Percentiles rank a stretch among this genome's conserved stretches.
These are phyloP conservation scores for Capniomyces stellatus DNA, from an alignment of 371 early-diverging fungal genomes.

Conservation along the genomic window DNA sequence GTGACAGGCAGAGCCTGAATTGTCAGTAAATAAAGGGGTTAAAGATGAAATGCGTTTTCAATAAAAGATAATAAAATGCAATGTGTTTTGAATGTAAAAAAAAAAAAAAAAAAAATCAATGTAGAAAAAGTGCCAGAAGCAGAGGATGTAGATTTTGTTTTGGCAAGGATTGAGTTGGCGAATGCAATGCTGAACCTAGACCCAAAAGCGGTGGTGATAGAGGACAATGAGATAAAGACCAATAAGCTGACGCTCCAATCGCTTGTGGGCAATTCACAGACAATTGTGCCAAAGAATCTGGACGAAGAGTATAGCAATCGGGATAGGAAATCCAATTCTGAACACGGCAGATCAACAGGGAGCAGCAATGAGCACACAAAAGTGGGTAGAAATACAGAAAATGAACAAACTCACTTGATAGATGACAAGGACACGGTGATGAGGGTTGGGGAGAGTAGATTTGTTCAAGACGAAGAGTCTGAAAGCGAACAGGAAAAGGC, in stretches of 20 bases:
- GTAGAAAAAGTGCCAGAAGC: no score
- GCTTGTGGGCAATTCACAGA: slow-evolving; percentile 12
- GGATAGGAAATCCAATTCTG: neutral
- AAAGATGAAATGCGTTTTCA: no score
- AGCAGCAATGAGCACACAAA: no score
- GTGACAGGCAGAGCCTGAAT: no score
- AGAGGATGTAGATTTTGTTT: neutral
- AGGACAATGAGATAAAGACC: slow-evolving; percentile 16
- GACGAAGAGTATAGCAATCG: no score
- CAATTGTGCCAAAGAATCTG: neutral
- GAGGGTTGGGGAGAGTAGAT: neutral
- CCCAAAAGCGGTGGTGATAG: slow-evolving; percentile 23
- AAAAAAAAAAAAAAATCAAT: no score
- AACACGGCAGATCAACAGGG: neutral
- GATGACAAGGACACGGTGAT: slow-evolving; percentile 2
- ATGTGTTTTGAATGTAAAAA: no score
- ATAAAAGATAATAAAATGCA: no score
- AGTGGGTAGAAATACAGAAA: no score
- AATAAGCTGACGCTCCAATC: slow-evolving; percentile 14
- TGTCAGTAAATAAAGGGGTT: no score
- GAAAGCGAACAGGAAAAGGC: neutral
- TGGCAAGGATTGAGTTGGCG: slow-evolving; percentile 12
- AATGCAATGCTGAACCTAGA: slow-evolving; percentile 19
- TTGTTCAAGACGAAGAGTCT: neutral
- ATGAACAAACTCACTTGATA: no score